These are phyloP conservation scores for Microbotryomycetes sp. DNA, from an alignment of 1,284 basidiomycete species.

Conservation along the genomic window DNA sequence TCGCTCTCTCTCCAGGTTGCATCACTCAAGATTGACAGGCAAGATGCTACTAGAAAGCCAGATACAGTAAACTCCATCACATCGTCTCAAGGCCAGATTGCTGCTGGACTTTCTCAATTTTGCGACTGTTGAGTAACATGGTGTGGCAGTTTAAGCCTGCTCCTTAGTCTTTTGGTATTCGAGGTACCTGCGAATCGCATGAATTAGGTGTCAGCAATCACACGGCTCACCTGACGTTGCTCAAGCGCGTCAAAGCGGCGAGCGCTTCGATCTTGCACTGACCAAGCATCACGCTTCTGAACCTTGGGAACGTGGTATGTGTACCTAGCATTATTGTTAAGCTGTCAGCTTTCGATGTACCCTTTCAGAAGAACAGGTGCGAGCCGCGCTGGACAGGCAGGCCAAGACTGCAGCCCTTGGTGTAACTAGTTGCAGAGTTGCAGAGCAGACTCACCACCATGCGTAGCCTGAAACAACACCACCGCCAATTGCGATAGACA, in stretches of 20 bases:
- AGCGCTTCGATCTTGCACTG: neutral
- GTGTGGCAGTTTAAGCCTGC: too few species aligned
- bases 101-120: too few species aligned
- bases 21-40: too few species aligned
- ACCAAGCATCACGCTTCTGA: constrained; percentile 18
- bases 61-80: too few species aligned
- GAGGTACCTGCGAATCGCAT: constrained; percentile 8
- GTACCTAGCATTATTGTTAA: constrained; percentile 3
- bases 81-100: too few species aligned
- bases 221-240: neutral
- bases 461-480: constrained; percentile 19
- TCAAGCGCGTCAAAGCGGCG: neutral
- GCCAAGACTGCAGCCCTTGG: neutral
- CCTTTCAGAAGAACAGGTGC: neutral
- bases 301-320: constrained; percentile 20
- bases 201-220: neutral
- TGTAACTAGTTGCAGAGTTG: neutral
- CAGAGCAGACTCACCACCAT: constrained; percentile 13
- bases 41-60: too few species aligned
- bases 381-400: neutral
- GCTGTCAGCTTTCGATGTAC: neutral
- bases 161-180: constrained; percentile 10
- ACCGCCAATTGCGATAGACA: constrained; percentile 26
- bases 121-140: too few species aligned
- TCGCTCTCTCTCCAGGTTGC: too few species aligned